phyloP scores from a whole-genome alignment of 495 filamentous ascomycete species.

The Podospora tetraspora region DNA sequence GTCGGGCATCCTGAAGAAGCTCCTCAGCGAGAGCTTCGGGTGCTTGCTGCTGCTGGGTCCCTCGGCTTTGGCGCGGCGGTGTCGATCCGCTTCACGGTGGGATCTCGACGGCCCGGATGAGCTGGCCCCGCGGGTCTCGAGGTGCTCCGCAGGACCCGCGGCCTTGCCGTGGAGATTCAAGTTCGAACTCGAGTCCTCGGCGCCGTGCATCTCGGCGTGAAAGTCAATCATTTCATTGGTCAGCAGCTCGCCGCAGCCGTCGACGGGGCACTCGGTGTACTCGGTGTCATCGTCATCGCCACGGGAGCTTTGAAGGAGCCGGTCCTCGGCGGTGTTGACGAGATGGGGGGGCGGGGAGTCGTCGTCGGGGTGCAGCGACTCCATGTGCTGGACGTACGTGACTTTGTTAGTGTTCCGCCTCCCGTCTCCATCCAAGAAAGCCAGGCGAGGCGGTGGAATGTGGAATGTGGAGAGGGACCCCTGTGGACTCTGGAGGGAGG shows the following conservation, averaged over 20 bases:
- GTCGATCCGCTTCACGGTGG: constrained; percentile 19
- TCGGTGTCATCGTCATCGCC: constrained; percentile 50
- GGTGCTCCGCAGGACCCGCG: not conserved
- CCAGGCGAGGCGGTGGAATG: not conserved
- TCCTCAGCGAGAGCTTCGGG: constrained; percentile 26
- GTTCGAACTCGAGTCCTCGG: constrained; percentile 47
- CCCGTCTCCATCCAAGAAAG: not conserved
- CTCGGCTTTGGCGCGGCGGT: constrained; percentile 9
- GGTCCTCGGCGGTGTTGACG: constrained; percentile 14
- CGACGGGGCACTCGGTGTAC: constrained; percentile 63
- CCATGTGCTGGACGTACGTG: constrained; percentile 44
- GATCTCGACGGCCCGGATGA: constrained; percentile 16
- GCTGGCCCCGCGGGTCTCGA: constrained; percentile 1
- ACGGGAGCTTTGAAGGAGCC: constrained; percentile 37
- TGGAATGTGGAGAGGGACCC: not conserved
- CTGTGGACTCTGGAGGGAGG: not conserved
- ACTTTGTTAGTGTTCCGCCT: not conserved
- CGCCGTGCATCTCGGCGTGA: constrained; percentile 69
- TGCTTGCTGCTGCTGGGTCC: constrained; percentile 13
- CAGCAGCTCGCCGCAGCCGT: constrained; percentile 68
- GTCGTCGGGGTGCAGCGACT: constrained; percentile 49
- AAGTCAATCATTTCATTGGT: constrained; percentile 56
- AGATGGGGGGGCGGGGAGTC: constrained; percentile 47
- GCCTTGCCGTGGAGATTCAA: constrained; percentile 36
- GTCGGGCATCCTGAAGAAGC: constrained; percentile 24